Percentiles rank a stretch among this genome's conserved stretches.
These are phyloP conservation scores for Clarireedia paspali DNA, from an alignment of 2,329 filamentous ascomycete genomes.

Conservation along the genomic window DNA sequence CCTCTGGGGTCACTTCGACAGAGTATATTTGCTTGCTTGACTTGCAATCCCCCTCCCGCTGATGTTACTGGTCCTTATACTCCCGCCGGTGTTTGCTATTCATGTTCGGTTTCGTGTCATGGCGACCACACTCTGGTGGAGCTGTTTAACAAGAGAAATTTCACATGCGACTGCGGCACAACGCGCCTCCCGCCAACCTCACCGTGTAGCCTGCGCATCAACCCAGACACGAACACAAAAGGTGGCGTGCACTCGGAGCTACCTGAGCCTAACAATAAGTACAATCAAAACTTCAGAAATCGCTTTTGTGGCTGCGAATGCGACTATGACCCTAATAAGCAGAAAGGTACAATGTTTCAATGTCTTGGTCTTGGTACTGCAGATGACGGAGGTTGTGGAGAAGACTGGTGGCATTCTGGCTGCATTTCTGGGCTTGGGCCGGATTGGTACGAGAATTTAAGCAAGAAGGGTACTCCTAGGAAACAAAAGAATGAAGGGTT, in stretches of 20 bases:
- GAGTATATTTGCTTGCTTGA: constrained; percentile 84
- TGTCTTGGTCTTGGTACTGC: constrained; percentile 77
- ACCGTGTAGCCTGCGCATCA: constrained; percentile 69
- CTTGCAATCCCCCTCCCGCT: constrained; percentile 75
- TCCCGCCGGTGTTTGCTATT: constrained; percentile 85
- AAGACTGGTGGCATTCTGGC: constrained; percentile 97
- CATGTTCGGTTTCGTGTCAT: constrained; percentile 93
- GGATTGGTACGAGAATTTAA: constrained; percentile 55
- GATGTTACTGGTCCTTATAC: constrained; percentile 55
- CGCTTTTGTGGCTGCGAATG: constrained; percentile 84
- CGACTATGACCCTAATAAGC: constrained; percentile 78
- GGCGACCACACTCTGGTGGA: constrained; percentile 93
- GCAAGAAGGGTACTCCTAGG: constrained; percentile 29
- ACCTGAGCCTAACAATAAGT: constrained; percentile 67
- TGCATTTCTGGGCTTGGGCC: constrained; percentile 77
- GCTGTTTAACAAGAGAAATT: constrained; percentile 91
- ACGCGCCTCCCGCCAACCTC: constrained; percentile 60
- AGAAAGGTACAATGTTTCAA: constrained; percentile 98
- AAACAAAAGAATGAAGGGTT: constrained; percentile 29
- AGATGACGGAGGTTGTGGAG: constrained; percentile 82
- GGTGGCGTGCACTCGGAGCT: constrained; percentile 71
- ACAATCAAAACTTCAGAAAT: constrained; percentile 95
- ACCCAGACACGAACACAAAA: constrained; percentile 65
- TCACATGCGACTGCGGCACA: constrained; percentile 93
- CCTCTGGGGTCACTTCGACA: constrained; percentile 84